Evolutionary conservation across 2,329 filamentous ascomycete species (phyloP), one percentile per base, ranked within the genome.

Genomic region (Akanthomyces uredinophilus): DNA sequence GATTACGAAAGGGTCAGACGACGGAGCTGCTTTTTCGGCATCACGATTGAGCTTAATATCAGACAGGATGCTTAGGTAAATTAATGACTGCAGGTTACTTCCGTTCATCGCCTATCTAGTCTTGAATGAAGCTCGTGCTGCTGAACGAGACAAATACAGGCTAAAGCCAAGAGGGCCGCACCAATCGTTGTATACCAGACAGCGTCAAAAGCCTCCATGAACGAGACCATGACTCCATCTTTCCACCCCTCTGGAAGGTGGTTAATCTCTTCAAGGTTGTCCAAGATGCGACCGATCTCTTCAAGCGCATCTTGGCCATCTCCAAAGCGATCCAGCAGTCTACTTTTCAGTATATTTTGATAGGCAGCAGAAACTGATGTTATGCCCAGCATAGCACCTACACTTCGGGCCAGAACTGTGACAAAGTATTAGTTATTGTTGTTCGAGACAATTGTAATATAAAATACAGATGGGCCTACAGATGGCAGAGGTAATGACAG

Each of bases 401-500:
- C 72, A 60, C 76, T 78, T 46, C 77, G 69, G 7, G 75, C 75
- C 29, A 79, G 69, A 65, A 78, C 77, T 79, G 51, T 11, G 10
- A 35, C 7, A 8, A 35, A 35, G 11, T 6, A 35, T 35, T 35
- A 47, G 44, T 11, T 27, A 3, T 14, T 18, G 18, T 5, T 35
- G 11, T 35, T 4, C 18, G 27, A n/a, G n/a, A 20, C 16, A 5
- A 7, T 11, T 51, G 6, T 5, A 35, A 20, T n/a, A 22, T 4
- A 49, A 18, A 8, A 29, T 18, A 3, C 7, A n/a, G 27, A 11
- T 24, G 27, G 11, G 72, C 77, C 68, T 70, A 79, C 77, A 96
- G 0, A 88, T 92, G 0, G 91, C 90, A 1, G 90, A 91, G 0
- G 92, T 96, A 67, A 96, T 86, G 56, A 96, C 90, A 4, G 92